These are phyloP conservation scores for Alternaria hordeiaustralica DNA, from an alignment of 2,329 filamentous ascomycete species.

Conservation along the genomic window DNA sequence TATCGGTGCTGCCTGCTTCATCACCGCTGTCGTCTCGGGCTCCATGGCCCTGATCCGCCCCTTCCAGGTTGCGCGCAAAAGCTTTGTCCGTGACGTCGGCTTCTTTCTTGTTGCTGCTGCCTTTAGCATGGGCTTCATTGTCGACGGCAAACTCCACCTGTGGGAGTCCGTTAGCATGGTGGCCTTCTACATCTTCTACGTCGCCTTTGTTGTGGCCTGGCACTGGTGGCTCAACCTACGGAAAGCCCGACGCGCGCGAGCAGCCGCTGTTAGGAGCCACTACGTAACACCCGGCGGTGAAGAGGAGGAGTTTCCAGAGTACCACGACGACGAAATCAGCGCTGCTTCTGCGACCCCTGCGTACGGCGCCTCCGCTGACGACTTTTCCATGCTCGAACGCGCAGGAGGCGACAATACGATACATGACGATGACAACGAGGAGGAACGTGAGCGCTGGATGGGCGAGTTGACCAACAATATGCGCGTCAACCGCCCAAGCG, in stretches of 20 bases:
- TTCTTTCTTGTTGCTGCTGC: constrained; percentile 89
- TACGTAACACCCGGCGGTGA: constrained; percentile 69
- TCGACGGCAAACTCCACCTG: constrained; percentile 80
- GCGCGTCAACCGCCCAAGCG: constrained; percentile 76
- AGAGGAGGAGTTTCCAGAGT: constrained; percentile 63
- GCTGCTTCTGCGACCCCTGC: constrained; percentile 47
- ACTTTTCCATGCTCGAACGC: constrained; percentile 67
- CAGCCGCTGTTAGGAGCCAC: constrained; percentile 76
- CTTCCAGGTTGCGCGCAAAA: constrained; percentile 87
- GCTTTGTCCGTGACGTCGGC: constrained; percentile 87
- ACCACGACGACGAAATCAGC: constrained; percentile 61
- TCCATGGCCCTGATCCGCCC: constrained; percentile 97
- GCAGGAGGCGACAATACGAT: constrained; percentile 66
- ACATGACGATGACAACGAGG: constrained; percentile 63
- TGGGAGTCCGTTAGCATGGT: constrained; percentile 96
- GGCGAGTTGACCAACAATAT: constrained; percentile 93
- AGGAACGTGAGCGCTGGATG: constrained; percentile 67
- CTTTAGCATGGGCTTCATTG: constrained; percentile 87
- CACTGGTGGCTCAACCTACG: constrained; percentile 81
- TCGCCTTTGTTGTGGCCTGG: constrained; percentile 85
- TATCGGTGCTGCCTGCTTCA: constrained; percentile 93
- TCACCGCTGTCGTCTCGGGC: constrained; percentile 92
- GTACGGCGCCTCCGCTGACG: constrained; percentile 62
- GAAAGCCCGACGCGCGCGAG: constrained; percentile 67
- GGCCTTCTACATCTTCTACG: constrained; percentile 87